Conservation (phyloP, 1,284 basidiomycete genomes). For the Polyporus tsugae region DNA sequence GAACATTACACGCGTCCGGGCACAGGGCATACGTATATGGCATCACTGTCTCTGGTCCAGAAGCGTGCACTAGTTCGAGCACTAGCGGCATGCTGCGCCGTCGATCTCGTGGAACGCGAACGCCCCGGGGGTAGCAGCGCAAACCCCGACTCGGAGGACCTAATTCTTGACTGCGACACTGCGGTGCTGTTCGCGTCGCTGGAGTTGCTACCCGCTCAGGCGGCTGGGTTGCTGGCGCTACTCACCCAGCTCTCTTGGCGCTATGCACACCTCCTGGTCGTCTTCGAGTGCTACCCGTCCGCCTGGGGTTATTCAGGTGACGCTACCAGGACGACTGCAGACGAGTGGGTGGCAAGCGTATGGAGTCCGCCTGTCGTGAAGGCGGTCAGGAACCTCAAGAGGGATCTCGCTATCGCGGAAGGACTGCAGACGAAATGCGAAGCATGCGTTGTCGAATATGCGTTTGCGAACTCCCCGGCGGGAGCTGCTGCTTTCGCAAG, state of each 20-base stretch:
- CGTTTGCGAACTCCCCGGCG: conserved; percentile 65
- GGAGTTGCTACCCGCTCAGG: conserved; percentile 60
- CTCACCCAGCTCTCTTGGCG: conserved; percentile 64
- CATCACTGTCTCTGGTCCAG: conserved; percentile 72
- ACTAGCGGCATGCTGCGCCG: conserved; percentile 53
- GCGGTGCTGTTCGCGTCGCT: conserved; percentile 65
- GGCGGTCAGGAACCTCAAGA: conserved; percentile 67
- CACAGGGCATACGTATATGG: conserved; percentile 68
- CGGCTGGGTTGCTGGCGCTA: conserved; percentile 48
- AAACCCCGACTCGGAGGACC: conserved; percentile 38
- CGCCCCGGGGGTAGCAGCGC: conserved; percentile 44
- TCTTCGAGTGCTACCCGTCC: conserved; percentile 72
- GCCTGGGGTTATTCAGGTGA: conserved; percentile 43
- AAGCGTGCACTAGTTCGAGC: conserved; percentile 63
- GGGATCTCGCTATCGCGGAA: conserved; percentile 66
- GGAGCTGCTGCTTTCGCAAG: conserved; percentile 64
- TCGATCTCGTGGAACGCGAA: conserved; percentile 70
- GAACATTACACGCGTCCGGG: conserved; percentile 42
- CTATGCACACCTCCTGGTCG: conserved; percentile 59
- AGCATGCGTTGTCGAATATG: conserved; percentile 54
- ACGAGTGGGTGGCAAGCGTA: conserved; percentile 37
- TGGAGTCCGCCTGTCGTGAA: conserved; percentile 74
- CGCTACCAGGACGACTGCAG: conserved; percentile 33
- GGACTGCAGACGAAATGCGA: conserved; percentile 57
- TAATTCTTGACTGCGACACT: conserved; percentile 65